phyloP scores from a whole-genome alignment of 345 rosid genomes.

The Rhodamnia argentea region DNA sequence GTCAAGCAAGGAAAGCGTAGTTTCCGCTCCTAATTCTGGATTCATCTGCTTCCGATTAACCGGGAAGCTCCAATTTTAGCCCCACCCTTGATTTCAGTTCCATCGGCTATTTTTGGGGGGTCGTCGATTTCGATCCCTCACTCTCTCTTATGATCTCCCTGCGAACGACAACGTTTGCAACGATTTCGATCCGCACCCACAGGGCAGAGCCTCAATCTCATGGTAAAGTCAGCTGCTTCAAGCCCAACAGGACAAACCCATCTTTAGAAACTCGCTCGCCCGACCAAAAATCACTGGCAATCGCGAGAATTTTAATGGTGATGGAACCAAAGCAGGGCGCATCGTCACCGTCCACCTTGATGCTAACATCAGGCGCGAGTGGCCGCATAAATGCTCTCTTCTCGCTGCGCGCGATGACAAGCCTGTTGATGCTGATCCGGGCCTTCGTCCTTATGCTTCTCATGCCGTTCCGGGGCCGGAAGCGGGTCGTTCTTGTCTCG shows the following conservation, averaged over 20 bases:
- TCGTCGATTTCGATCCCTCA: neutral
- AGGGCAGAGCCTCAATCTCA: neutral
- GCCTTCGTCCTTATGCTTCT: constrained; percentile 43
- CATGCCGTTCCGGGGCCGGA: constrained; percentile 42
- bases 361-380: constrained; percentile 82
- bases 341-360: constrained; percentile 29
- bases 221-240: neutral
- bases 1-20: neutral
- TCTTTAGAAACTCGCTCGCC: neutral
- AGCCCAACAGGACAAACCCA: neutral
- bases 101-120: neutral
- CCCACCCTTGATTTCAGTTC: neutral
- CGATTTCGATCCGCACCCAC: neutral
- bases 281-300: neutral
- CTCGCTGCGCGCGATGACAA: constrained; percentile 36
- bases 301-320: constrained; percentile 15
- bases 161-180: neutral
- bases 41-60: neutral
- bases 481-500: neutral
- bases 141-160: neutral
- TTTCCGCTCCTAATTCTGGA: neutral
- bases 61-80: neutral
- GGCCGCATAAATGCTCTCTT: constrained; percentile 63
- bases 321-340: constrained; percentile 16
- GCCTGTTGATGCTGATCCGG: constrained; percentile 23